These are phyloP conservation scores for Salvia rosmarinus DNA, from an alignment of 257 asterid genomes.

Conservation along the genomic window DNA sequence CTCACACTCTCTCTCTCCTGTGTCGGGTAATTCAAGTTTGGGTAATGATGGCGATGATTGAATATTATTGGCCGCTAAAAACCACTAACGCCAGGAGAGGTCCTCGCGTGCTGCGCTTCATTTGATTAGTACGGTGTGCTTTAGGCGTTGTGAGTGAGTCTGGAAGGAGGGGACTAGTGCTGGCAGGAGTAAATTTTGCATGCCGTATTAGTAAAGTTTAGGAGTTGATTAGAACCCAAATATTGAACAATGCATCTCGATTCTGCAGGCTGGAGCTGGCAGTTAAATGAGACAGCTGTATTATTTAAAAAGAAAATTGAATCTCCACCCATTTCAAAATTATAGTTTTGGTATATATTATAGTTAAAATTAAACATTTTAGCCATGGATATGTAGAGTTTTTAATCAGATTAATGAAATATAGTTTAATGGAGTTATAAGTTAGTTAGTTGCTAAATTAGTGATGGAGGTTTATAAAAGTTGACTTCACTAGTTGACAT, in stretches of 20 bases:
- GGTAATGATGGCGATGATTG: conserved; percentile 32
- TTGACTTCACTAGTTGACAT: too few relatives aligned
- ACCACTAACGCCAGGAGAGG: conserved; percentile 41
- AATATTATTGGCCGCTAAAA: conserved; percentile 44
- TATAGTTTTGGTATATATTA: neutral
- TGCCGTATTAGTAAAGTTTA: neutral
- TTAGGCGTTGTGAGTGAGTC: neutral
- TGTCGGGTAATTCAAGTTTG: conserved; percentile 38
- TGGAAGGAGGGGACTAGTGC: conserved; percentile 31
- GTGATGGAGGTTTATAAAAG: too few relatives aligned
- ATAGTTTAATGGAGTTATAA: too few relatives aligned
- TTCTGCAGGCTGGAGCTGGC: neutral
- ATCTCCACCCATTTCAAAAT: neutral
- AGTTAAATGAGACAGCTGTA: conserved; percentile 4
- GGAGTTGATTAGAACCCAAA: neutral
- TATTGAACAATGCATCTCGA: neutral
- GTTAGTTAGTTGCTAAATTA: too few relatives aligned
- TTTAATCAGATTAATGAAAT: too few relatives aligned
- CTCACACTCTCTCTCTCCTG: conserved; percentile 28
- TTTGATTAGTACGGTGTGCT: conserved; percentile 11
- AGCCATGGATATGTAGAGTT: too few relatives aligned
- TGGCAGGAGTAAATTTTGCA: conserved; percentile 29
- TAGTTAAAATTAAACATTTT: neutral
- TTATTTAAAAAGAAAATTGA: neutral
- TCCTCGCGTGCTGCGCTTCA: neutral